Evolutionary conservation across 164 flowering plant species (phyloP), one percentile per base, ranked within the genome.

Genomic region (Macadamia tetraphylla): DNA sequence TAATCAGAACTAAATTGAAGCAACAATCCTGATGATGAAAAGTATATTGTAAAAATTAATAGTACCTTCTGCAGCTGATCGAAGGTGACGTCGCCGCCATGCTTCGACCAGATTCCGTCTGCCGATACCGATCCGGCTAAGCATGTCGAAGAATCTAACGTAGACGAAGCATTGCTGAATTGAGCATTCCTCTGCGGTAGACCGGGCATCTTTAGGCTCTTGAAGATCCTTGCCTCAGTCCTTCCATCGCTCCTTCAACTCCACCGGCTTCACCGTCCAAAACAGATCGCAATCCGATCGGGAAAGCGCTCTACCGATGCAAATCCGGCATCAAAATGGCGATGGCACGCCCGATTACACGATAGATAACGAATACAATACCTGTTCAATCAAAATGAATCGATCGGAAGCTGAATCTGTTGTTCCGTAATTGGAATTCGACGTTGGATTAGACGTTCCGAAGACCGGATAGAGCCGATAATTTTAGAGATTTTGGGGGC

Each of bases 21-120:
- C n/a, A 42, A 68, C 17, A 12, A 66, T 40, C 61, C 29, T 56
- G 15, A 57, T 23, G 14, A 65, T 15, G 4, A 42, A 60, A 70
- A 56, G 60, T 1, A 35, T 8, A 46, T 11, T 8, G 51, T 3
- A 11, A 52, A 52, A 52, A 62, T 18, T 8, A 35, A 35, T 35
- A 32, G 9, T 13, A 94, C 99, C 97, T 94, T 92, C 81, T 90
- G 92, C 68, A 94, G 94, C 84, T 87, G 96, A 81, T 87, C 85
- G 74, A 76, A 84, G 82, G 87, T 78, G 67, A 94, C 76, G 69
- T 84, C 89, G 60, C 81, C 89, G 15, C 83, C 78, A 58, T 86
- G 86, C 75, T 85, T 87, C 10, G 99, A 87, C 97, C 99, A 90
- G 79, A 91, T 86, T 11, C 88, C 95, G 67, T 83, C 76, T 15